Conservation (phyloP, 2,329 filamentous ascomycete species). For the Trichoderma sp. region DNA sequence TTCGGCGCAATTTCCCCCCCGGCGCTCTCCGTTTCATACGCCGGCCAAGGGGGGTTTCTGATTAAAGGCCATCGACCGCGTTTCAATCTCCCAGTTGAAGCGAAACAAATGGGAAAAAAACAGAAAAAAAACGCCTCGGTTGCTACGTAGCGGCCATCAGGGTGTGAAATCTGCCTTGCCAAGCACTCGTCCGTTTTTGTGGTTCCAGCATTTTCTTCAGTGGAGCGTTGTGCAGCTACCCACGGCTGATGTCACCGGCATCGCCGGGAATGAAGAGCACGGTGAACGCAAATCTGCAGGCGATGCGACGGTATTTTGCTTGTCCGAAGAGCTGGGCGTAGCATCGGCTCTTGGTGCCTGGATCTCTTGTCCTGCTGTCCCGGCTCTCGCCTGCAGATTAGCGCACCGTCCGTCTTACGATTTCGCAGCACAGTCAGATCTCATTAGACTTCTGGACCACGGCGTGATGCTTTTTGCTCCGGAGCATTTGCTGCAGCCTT, state of each 20-base stretch:
- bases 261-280: slow-evolving; percentile 13
- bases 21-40: neutral
- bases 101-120: neutral
- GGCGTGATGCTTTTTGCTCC: neutral
- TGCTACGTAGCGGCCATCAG: slow-evolving; percentile 12
- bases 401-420: neutral
- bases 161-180: slow-evolving; percentile 16
- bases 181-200: slow-evolving; percentile 1
- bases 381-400: slow-evolving; percentile 5
- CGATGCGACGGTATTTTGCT: neutral
- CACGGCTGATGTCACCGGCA: slow-evolving; percentile 14
- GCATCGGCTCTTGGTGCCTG: slow-evolving; percentile 8
- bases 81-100: slow-evolving; percentile 1
- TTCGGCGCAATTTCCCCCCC: neutral
- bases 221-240: neutral
- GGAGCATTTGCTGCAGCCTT: neutral
- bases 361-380: neutral
- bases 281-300: neutral
- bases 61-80: slow-evolving; percentile 5
- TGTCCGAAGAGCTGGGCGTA: neutral
- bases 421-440: slow-evolving; percentile 10
- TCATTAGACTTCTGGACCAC: neutral
- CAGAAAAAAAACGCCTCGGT: neutral
- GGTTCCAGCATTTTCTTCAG: slow-evolving; percentile 2
- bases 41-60: neutral